Conservation (phyloP, 306 rosid genomes). For the Lagenaria siceraria region DNA sequence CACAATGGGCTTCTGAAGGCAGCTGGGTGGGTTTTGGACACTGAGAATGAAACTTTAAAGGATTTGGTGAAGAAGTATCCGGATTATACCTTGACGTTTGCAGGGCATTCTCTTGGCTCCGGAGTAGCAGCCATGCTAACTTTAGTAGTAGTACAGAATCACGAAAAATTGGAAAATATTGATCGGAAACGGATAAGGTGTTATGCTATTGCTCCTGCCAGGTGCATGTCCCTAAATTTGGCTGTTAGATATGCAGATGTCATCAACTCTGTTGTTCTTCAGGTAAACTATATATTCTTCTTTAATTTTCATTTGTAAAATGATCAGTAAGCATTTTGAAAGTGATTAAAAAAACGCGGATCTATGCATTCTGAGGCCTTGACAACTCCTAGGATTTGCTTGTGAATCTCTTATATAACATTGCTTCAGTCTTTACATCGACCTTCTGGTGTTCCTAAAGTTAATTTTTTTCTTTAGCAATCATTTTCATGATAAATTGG, state of each 20-base stretch:
- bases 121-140: constrained; percentile 76
- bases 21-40: constrained; percentile 62
- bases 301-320: neutral
- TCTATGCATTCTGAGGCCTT: neutral
- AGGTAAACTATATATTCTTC: constrained; percentile 38
- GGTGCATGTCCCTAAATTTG: constrained; percentile 79
- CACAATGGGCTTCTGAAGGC: constrained; percentile 87
- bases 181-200: constrained; percentile 71
- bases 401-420: neutral
- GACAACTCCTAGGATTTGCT: neutral
- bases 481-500: neutral
- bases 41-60: constrained; percentile 47
- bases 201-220: constrained; percentile 84
- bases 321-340: neutral
- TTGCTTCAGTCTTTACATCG: neutral
- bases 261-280: constrained; percentile 80
- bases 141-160: constrained; percentile 63
- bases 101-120: constrained; percentile 86
- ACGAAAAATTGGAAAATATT: constrained; percentile 47
- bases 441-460: neutral
- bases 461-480: neutral
- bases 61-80: constrained; percentile 51
- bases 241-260: constrained; percentile 94
- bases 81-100: constrained; percentile 61
- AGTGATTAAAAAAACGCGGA: neutral